phyloP scores from a whole-genome alignment of 2,329 filamentous ascomycete species.

The Aquanectria penicillioides region DNA sequence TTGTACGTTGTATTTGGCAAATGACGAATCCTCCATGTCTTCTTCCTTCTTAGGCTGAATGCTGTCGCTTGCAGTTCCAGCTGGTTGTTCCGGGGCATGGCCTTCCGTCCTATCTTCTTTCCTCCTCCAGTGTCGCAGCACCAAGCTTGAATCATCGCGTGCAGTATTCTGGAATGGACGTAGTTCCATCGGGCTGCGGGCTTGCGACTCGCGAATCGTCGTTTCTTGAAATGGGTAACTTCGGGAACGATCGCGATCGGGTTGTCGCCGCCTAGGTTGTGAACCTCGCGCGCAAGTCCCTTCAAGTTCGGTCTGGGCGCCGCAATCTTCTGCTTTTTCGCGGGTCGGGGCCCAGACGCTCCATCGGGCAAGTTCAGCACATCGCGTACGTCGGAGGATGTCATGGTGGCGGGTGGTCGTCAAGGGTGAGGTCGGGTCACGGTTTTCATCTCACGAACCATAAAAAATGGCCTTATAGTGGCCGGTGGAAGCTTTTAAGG shows the following conservation, averaged over 20 bases:
- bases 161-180: constrained; percentile 81
- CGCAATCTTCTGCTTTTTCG: constrained; percentile 79
- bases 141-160: constrained; percentile 72
- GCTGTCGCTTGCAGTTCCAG: constrained; percentile 34
- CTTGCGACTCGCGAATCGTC: constrained; percentile 63
- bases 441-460: constrained; percentile 36
- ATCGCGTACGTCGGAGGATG: constrained; percentile 85
- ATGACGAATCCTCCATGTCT: constrained; percentile 69
- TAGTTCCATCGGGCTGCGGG: constrained; percentile 70
- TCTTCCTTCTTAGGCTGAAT: constrained; percentile 38
- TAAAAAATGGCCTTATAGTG: constrained; percentile 13
- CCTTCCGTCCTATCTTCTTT: constrained; percentile 61
- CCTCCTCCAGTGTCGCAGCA: constrained; percentile 83
- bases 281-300: constrained; percentile 72
- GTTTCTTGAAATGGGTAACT: constrained; percentile 68
- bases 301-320: constrained; percentile 70
- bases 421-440: constrained; percentile 18
- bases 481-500: background rate
- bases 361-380: constrained; percentile 82
- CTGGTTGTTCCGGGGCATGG: constrained; percentile 44
- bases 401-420: constrained; percentile 60
- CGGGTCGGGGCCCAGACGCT: constrained; percentile 60
- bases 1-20: constrained; percentile 89
- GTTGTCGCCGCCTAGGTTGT: constrained; percentile 72
- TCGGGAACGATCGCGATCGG: constrained; percentile 74